Evolutionary conservation across 306 rosid genomes (phyloP).

Genomic region (Vigna nakashimae): DNA sequence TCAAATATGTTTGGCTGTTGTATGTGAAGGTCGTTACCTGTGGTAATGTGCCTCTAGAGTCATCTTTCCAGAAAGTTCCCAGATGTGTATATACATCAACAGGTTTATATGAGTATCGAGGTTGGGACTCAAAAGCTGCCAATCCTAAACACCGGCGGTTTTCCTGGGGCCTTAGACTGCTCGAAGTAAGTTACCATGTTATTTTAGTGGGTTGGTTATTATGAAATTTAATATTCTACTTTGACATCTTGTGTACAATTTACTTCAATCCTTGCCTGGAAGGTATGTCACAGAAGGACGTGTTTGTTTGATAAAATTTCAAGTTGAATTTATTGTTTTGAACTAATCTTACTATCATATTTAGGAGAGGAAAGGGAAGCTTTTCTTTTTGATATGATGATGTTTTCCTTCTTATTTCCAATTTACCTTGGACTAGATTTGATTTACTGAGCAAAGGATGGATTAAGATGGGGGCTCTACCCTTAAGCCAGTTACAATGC

Average conservation of each 20-base stretch:
- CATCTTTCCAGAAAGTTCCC: conserved; percentile 85
- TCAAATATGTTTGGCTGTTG: conserved; percentile 45
- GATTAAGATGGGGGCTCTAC: conserved; percentile 3
- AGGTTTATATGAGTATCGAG: conserved; percentile 86
- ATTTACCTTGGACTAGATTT: conserved; percentile 18
- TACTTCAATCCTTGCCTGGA: not conserved
- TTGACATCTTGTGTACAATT: not conserved
- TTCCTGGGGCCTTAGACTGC: conserved; percentile 88
- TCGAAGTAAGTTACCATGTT: conserved; percentile 52
- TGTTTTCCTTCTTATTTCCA: conserved; percentile 8
- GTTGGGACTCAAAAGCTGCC: conserved; percentile 92
- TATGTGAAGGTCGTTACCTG: conserved; percentile 87
- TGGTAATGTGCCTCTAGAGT: conserved; percentile 94
- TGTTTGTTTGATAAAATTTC: conserved; percentile 12
- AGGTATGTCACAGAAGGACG: not conserved
- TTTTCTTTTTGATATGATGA: not conserved
- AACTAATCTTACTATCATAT: conserved; percentile 13
- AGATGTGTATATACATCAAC: conserved; percentile 96
- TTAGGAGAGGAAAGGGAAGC: conserved; percentile 7
- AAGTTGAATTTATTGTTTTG: conserved; percentile 18
- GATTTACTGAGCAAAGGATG: conserved; percentile 6
- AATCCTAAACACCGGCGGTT: conserved; percentile 82
- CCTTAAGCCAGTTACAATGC: not conserved
- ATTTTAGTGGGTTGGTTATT: conserved; percentile 24
- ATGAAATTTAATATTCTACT: conserved; percentile 12